Evolutionary conservation across 2,329 filamentous ascomycete genomes (phyloP), one percentile per base, ranked within the genome.

Genomic region (Diaporthe sp.): DNA sequence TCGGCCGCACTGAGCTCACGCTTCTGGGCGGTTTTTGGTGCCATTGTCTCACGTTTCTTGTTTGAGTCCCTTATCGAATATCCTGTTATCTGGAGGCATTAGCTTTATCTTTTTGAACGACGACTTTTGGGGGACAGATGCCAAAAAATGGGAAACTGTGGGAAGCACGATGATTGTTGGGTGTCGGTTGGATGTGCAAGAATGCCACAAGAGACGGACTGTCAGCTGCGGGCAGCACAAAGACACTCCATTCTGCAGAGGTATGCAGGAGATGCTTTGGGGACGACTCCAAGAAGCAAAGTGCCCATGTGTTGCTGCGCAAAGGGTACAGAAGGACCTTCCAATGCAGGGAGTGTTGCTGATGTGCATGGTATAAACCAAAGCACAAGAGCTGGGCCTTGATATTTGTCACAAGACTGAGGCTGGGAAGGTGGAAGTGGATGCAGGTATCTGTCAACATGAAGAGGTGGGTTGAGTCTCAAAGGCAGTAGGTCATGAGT

Each of bases 1-100:
- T 76, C 73, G 31, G 49, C 28, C 3, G 69, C 69, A 13, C 71
- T 73, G 13, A 44, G 53, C 59, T 61, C 31, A 7, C 71, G 71
- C 49, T 46, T 51, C 22, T 61, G 28, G 12, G 6, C 22, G 15
- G 13, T 19, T 31, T 61, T 42, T 34, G 58, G n/a, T 5, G 58
- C 46, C 71, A 73, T 73, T 57, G 7, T 17, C 31, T 4, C n/a
- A 39, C 37, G 37, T 19, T 34, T 3, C 17, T 31, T 42, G 25
- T 34, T 25, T 34, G 37, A 25, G 15, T 34, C 19, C 15, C 19
- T 6, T 37, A 8, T 49, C 9, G 12, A 12, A 8, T 5, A 4
- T 55, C 13, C 25, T 73, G 34, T 22, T 55, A n/a, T 6, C 10
- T 25, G 2, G 12, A 25, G 34, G 1, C 1, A 12, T 73, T 42